phyloP scores from a whole-genome alignment of 768 basidiomycete species.

The Macrolepiota dolichaula region DNA sequence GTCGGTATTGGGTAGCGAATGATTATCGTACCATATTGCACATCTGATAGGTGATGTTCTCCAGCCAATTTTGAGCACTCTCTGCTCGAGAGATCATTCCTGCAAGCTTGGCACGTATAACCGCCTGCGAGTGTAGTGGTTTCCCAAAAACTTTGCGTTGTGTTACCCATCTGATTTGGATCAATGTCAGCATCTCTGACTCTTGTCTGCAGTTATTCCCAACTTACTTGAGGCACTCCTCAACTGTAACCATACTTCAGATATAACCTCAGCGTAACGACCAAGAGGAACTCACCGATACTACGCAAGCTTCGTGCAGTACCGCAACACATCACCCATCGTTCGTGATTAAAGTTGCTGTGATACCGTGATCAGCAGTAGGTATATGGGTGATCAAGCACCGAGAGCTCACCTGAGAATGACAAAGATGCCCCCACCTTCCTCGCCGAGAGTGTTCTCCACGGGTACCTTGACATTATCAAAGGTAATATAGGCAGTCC shows the following conservation, averaged over 20 bases:
- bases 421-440: slow-evolving; percentile 33
- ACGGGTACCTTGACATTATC: slow-evolving; percentile 85
- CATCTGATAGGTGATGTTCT: slow-evolving; percentile 88
- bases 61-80: slow-evolving; percentile 73
- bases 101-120: slow-evolving; percentile 86
- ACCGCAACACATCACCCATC: slow-evolving; percentile 85
- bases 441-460: slow-evolving; percentile 71
- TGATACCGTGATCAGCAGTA: background rate
- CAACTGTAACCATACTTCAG: slow-evolving; percentile 38
- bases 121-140: slow-evolving; percentile 77
- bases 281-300: slow-evolving; percentile 20
- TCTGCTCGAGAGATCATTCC: slow-evolving; percentile 79
- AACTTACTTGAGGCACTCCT: slow-evolving; percentile 78
- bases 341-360: slow-evolving; percentile 93
- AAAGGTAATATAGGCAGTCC: slow-evolving; percentile 81
- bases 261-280: background rate
- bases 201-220: background rate
- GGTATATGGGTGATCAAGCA: background rate
- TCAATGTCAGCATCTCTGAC: background rate
- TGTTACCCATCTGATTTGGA: slow-evolving; percentile 63
- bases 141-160: slow-evolving; percentile 94
- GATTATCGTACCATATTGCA: slow-evolving; percentile 60
- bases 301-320: slow-evolving; percentile 53
- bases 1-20: background rate
- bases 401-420: slow-evolving; percentile 26